phyloP scores from a whole-genome alignment of 2,329 filamentous ascomycete species.

The Aspergillus intermedius region DNA sequence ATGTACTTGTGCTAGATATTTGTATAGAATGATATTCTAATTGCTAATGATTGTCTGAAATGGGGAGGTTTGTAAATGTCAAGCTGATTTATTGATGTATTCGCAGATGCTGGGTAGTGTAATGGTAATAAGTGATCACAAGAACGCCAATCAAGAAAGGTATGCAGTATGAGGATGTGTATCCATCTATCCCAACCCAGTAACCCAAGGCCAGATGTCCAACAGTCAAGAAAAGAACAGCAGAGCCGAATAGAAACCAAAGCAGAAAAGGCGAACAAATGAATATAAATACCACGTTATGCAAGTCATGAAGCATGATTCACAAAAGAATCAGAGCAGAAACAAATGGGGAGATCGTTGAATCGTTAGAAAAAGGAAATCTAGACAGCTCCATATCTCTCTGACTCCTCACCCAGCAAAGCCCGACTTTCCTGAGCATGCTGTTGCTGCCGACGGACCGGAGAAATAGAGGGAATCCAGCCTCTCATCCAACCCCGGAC shows the following conservation, averaged over 20 bases:
- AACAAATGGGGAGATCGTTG: conserved; percentile 1
- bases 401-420: conserved; percentile 21
- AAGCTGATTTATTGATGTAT: too few relatives aligned
- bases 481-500: conserved; percentile 62
- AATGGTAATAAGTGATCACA: too few relatives aligned
- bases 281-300: neutral
- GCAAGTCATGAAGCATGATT: neutral
- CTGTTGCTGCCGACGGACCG: conserved; percentile 15
- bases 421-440: conserved; percentile 22
- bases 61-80: too few relatives aligned
- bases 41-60: neutral
- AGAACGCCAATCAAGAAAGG: too few relatives aligned
- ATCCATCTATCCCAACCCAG: too few relatives aligned
- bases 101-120: too few relatives aligned
- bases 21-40: neutral
- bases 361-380: neutral
- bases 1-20: neutral
- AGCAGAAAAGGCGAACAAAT: neutral
- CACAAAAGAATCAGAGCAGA: neutral
- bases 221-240: too few relatives aligned
- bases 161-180: too few relatives aligned
- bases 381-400: conserved; percentile 22
- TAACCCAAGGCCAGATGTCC: too few relatives aligned
- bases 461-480: conserved; percentile 52
- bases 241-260: too few relatives aligned